Percentiles rank a stretch among this genome's conserved stretches.
These are phyloP conservation scores for Xylaria nigripes DNA, from an alignment of 495 filamentous ascomycete genomes.

Conservation along the genomic window DNA sequence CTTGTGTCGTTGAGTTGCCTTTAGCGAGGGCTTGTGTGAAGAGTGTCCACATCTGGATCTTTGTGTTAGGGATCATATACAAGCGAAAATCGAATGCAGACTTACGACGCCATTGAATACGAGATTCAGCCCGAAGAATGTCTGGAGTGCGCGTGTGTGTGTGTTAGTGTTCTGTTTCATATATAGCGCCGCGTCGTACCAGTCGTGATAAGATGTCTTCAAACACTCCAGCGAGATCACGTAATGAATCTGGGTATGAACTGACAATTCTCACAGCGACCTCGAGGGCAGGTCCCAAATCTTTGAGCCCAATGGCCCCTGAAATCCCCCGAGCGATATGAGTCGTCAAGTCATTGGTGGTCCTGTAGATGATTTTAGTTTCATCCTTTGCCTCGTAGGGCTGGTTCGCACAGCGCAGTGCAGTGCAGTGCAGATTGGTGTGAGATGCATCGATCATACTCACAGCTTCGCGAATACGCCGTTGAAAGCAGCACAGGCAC, in stretches of 20 bases:
- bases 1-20: slow-evolving; percentile 77
- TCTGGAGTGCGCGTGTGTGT: slow-evolving; percentile 41
- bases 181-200: neutral
- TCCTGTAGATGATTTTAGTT: slow-evolving; percentile 38
- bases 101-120: slow-evolving; percentile 72
- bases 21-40: slow-evolving; percentile 76
- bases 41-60: slow-evolving; percentile 73
- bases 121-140: slow-evolving; percentile 82
- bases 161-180: neutral
- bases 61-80: neutral
- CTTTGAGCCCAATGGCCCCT: slow-evolving; percentile 48
- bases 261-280: slow-evolving; percentile 61
- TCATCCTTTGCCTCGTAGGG: neutral
- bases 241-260: slow-evolving; percentile 3
- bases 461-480: slow-evolving; percentile 96
- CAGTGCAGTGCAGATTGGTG: too few species aligned
- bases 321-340: slow-evolving; percentile 58
- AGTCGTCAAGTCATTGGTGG: slow-evolving; percentile 76
- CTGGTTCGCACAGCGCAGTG: too few species aligned
- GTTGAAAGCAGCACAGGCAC: slow-evolving; percentile 86
- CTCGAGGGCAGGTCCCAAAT: slow-evolving; percentile 50
- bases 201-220: too few species aligned
- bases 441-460: too few species aligned
- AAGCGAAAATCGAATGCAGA: slow-evolving; percentile 8
- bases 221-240: too few species aligned